Percentiles rank a stretch among this genome's conserved stretches.
Evolutionary conservation across 345 rosid genomes (phyloP).

Genomic region (Microcos paniculata): DNA sequence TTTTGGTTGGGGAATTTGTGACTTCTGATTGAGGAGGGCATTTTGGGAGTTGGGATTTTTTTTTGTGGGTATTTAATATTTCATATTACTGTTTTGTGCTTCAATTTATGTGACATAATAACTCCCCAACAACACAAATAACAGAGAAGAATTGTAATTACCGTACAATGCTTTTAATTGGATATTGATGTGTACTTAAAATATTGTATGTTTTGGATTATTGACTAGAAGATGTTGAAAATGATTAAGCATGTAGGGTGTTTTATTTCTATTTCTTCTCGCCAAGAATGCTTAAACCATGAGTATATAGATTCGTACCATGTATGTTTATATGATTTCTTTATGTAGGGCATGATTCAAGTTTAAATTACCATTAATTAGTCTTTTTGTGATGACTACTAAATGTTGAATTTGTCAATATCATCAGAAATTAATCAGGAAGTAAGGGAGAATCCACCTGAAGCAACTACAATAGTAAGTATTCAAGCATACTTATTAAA

Average conservation of each 20-base stretch:
- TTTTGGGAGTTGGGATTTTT: neutral
- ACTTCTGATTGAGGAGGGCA: neutral
- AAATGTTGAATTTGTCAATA: neutral
- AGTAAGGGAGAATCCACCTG: constrained; percentile 30
- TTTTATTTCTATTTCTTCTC: neutral
- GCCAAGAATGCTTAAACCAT: neutral
- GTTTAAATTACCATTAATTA: neutral
- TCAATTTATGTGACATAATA: neutral
- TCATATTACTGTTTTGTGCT: neutral
- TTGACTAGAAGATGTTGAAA: neutral
- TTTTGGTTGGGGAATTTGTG: neutral
- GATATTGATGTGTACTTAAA: neutral
- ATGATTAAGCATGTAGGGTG: neutral
- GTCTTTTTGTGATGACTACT: neutral
- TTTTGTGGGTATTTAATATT: neutral
- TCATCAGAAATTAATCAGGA: neutral
- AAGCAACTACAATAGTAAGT: constrained; percentile 39
- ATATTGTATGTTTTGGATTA: neutral
- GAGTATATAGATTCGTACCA: neutral
- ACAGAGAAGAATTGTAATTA: neutral
- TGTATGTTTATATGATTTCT: neutral
- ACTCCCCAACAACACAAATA: neutral
- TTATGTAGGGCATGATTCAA: neutral
- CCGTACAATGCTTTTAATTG: neutral
- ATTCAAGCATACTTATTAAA: neutral